Evolutionary conservation across 768 basidiomycete species (phyloP), one percentile per base, ranked within the genome.

Genomic region (Podaxis sp.): DNA sequence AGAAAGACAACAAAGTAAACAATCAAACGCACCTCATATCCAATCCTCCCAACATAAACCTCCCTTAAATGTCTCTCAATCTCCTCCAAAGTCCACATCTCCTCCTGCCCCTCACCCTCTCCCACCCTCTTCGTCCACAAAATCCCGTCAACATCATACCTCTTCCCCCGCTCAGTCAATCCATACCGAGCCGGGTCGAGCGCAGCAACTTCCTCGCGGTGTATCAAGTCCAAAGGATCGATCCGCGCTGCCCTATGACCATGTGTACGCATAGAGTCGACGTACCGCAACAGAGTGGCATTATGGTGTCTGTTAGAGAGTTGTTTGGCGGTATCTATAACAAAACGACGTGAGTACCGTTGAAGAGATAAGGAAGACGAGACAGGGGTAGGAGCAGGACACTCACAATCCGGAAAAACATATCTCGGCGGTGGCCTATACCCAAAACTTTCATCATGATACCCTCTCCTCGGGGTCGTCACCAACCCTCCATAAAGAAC

Each of bases 151-250:
- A 94, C 81, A 61, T 93, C 82, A 72, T 89, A 94, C 40, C 73
- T 76, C 65, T 79, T 72, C 2, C 76, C 69, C 11, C 79, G 74
- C 62, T 90, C 82, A 0, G 68, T 68, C 2, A 96, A 80, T 1
- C 93, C 91, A 65, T 96, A 96, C 11, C 95, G 85, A 46, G 75
- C 69, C 0, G 93, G 90, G 65, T 90, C 79, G 19, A 96, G 81
- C 3, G 93, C 93, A 25, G 82, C 86, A 0, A 84, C 82, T 66
- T 93, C 86, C 67, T 94, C 93, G 15, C 94, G 86, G 58, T 91
- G 88, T 33, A 96, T 88, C 56, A 96, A 75, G 73, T 94, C 93
- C 38, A 96, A 76, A 0, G 95, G 94, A 70, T 97, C 94, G 46
- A 96, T 90, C 47, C 83, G 80, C 0, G 93, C 93, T 2, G 93